Base-by-base conservation (phyloP, 495 filamentous ascomycete species). In the Barbatosphaeria neglecta region DNA sequence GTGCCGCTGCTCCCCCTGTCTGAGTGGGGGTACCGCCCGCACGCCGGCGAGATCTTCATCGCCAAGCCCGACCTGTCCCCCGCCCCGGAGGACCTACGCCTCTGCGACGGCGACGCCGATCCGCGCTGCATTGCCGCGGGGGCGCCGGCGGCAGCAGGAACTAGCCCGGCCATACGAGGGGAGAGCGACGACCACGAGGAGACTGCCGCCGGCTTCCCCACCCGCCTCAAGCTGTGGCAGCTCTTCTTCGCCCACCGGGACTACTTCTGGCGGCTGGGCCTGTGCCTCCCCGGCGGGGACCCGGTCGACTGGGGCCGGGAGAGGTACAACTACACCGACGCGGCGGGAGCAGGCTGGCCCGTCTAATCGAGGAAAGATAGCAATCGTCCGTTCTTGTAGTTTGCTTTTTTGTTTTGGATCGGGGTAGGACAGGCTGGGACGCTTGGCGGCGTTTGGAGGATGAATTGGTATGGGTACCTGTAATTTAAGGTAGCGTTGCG, bases 161-260 rank as follows among this genome's bases (percentile, higher is more conserved):
- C n/a, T 71, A 27, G 60, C 49, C 41, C 58, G 59, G 50, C 57
- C 40, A 35, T 53, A 55, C 48, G 43, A 52, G 13, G 41, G 44
- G 50, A 53, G 37, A 41, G 43, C 20, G 50, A 58, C 48, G 48
- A 38, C 24, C 43, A 44, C 23, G 51, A 50, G 24, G 60, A 61
- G 27, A 31, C 27, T 8, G 13, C 13, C 31, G 46, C 40, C 13
- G 59, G 58, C 50, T 64, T 89, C 17, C 84, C 86, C 15, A 60
- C 74, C 9, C 65, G 78, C 39, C 82, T 81, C 52, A 82, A 82
- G 58, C 72, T 90, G 9, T 92, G 93, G 86, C 79, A 94, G 67
- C 66, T 94, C n/a, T 84, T 96, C 60, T 89, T 88, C 67, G 83
- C 90, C 15, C 92, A 98, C 68, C 72, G 92, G 44, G 92, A 98